Conservation (phyloP, 202 grass and related monocot species). For the Panicum hallii region DNA sequence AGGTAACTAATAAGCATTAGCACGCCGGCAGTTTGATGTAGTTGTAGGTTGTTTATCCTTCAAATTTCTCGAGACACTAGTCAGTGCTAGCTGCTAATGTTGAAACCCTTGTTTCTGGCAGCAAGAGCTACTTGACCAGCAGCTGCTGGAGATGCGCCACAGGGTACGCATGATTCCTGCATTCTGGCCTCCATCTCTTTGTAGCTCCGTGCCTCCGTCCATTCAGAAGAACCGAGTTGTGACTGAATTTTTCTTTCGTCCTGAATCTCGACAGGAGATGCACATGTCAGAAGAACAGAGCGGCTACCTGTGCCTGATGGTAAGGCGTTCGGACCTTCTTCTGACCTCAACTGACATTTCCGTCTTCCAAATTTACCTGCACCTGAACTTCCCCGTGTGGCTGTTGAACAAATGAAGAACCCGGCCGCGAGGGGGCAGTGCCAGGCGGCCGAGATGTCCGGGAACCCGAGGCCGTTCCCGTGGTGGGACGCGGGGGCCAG, state of each 20-base stretch:
- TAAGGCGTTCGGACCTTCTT: conserved; percentile 35
- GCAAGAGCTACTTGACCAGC: conserved; percentile 74
- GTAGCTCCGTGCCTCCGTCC: too few relatives aligned
- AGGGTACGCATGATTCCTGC: conserved; percentile 51
- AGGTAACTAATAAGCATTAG: conserved; percentile 41
- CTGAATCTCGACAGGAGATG: conserved; percentile 53
- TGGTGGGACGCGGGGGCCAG: conserved; percentile 46
- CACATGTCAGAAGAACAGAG: conserved; percentile 59
- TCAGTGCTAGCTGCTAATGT: neutral
- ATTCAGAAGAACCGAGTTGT: neutral
- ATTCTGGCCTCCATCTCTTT: neutral
- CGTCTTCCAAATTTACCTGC: neutral
- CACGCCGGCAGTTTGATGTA: neutral
- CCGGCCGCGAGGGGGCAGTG: conserved; percentile 1
- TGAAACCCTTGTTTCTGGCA: conserved; percentile 44
- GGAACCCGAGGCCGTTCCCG: conserved; percentile 48
- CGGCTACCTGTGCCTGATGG: conserved; percentile 69
- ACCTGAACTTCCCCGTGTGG: conserved; percentile 4
- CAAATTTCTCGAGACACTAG: neutral
- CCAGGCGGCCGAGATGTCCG: conserved; percentile 28
- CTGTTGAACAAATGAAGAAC: conserved; percentile 13
- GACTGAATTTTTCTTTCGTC: neutral
- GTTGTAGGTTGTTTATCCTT: neutral
- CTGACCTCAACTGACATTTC: neutral
- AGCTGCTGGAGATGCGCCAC: conserved; percentile 60